Conservation (phyloP, 768 basidiomycete genomes). For the Hirschioporus abietinus region DNA sequence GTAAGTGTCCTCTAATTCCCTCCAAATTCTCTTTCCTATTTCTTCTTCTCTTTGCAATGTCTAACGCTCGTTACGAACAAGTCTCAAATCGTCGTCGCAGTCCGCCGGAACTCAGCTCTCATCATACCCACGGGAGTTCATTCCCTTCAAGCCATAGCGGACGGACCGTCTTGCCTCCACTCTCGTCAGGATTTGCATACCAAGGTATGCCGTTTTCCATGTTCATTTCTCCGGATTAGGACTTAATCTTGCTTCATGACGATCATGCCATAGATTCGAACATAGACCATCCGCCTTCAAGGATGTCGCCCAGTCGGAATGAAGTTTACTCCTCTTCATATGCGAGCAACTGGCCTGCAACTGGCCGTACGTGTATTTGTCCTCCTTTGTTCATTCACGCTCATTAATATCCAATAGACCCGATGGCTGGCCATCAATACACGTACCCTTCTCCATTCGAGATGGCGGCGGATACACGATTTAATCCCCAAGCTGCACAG, state of each 20-base stretch:
- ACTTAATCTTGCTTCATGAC: slow-evolving; percentile 38
- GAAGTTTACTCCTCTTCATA: slow-evolving; percentile 41
- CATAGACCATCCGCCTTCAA: slow-evolving; percentile 48
- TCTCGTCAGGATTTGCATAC: slow-evolving; percentile 81
- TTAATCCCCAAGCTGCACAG: not conserved
- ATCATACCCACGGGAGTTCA: slow-evolving; percentile 47
- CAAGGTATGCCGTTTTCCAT: slow-evolving; percentile 68
- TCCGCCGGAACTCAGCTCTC: slow-evolving; percentile 49
- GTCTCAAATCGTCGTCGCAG: slow-evolving; percentile 53
- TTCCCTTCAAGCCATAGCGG: slow-evolving; percentile 79
- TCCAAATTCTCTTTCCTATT: not conserved
- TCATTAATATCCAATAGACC: not conserved
- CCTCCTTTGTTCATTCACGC: slow-evolving; percentile 7
- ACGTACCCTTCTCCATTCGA: not conserved
- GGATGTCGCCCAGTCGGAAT: slow-evolving; percentile 45
- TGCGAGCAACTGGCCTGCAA: slow-evolving; percentile 22
- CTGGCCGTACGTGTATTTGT: slow-evolving; percentile 19
- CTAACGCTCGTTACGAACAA: slow-evolving; percentile 66
- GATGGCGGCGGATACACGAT: not conserved
- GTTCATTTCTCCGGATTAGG: slow-evolving; percentile 62
- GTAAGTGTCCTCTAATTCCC: not conserved
- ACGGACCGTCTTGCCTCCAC: slow-evolving; percentile 84
- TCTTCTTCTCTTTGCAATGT: slow-evolving; percentile 41
- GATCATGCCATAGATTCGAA: slow-evolving; percentile 53
- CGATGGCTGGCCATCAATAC: slow-evolving; percentile 1